phyloP scores from a whole-genome alignment of 306 rosid genomes.

The Astragalus glycyphyllos region DNA sequence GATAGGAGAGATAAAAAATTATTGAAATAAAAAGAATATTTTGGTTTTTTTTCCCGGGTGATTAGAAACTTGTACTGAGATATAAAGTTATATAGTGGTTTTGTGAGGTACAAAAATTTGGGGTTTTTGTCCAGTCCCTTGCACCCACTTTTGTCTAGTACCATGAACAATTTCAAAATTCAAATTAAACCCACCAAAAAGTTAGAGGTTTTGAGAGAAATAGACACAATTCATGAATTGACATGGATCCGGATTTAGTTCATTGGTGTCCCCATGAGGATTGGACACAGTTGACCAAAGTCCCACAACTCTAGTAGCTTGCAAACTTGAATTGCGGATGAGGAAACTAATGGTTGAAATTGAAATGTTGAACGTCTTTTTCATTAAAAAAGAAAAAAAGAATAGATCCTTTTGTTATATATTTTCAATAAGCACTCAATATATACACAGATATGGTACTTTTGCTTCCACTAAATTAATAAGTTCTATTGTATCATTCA shows the following conservation, averaged over 20 bases:
- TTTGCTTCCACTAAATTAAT: slow-evolving; percentile 35
- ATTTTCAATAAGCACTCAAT: neutral
- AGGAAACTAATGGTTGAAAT: slow-evolving; percentile 24
- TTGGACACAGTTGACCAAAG: slow-evolving; percentile 50
- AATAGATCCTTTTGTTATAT: slow-evolving; percentile 6
- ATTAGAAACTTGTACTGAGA: too few relatives aligned
- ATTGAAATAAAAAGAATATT: too few relatives aligned
- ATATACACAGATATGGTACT: neutral
- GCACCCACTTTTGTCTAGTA: too few relatives aligned
- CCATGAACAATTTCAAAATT: too few relatives aligned
- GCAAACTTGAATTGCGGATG: slow-evolving; percentile 39
- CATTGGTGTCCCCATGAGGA: slow-evolving; percentile 44
- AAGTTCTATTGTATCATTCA: slow-evolving; percentile 31
- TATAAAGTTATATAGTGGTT: too few relatives aligned
- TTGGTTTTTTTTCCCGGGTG: too few relatives aligned
- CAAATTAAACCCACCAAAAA: too few relatives aligned
- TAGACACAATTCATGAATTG: slow-evolving; percentile 1
- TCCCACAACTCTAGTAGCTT: slow-evolving; percentile 34
- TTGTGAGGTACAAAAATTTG: too few relatives aligned
- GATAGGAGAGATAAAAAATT: too few relatives aligned
- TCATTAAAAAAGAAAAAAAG: slow-evolving; percentile 30
- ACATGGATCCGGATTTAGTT: slow-evolving; percentile 43
- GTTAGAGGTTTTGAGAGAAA: slow-evolving; percentile 1
- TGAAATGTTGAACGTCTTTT: slow-evolving; percentile 40
- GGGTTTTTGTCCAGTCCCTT: too few relatives aligned